Evolutionary conservation across 495 filamentous ascomycete genomes (phyloP), one percentile per base, ranked within the genome.

Genomic region (Penicillium ucsense): DNA sequence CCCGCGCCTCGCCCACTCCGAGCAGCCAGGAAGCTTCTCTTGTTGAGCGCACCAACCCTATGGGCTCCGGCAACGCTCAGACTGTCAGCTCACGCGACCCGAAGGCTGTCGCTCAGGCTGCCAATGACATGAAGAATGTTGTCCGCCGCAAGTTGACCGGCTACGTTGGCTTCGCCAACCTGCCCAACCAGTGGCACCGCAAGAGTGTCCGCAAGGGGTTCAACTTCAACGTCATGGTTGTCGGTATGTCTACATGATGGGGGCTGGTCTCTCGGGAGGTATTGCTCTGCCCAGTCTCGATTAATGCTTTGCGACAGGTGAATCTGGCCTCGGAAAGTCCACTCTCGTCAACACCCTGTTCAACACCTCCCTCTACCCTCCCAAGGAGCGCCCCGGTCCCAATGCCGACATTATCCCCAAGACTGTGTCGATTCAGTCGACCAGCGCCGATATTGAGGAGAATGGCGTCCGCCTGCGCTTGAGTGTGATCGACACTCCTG

Each of bases 201-300:
- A 98, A 98, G 84, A 95, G 90, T 79, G 94, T 98, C 59, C 86
- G 92, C 63, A 98, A 98, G 70, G 92, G 92, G 49, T 98, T 98
- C 82, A 98, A 97, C 79, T 98, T 98, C 79, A 98, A 98, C 64
- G 92, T 97, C 49, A 98, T 98, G 92, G 92, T 98, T 69, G 92
- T 98, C 69, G 92, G 92, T 98, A 76, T 60, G 75, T 73, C 44
- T 33, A 50, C 20, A 20, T 20, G 20, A 20, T 20, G 20, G 20
- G 20, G 20, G 20, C 20, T 20, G 20, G 20, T 20, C 20, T 20
- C 20, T 20, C 20, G 20, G 20, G 20, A 20, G 20, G 20, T 20
- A 20, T 20, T 20, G 20, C 20, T 20, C 20, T 20, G 20, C 20
- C 20, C 20, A 20, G 20, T 20, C 20, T 20, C 20, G 20, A 34